A percentile compares a stretch with the other conserved stretches of the same genome.
These are phyloP conservation scores for Argentina anserina DNA, from an alignment of 306 rosid species.

Conservation along the genomic window DNA sequence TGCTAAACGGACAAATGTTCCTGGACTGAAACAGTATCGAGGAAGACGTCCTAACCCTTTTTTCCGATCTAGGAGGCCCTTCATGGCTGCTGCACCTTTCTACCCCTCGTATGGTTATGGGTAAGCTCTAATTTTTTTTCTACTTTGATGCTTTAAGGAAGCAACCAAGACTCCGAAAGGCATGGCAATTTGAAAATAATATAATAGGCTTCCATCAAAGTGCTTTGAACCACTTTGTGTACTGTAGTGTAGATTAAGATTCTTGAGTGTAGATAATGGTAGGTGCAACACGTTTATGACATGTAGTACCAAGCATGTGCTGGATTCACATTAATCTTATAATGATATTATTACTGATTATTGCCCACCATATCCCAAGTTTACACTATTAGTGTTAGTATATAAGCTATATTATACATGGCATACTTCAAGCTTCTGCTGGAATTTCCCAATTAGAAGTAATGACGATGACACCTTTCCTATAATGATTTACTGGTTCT, in stretches of 20 bases:
- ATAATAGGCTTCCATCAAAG: background rate
- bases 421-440: background rate
- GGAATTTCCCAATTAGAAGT: background rate
- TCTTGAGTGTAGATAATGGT: background rate
- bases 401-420: background rate
- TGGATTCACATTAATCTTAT: background rate
- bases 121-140: constrained; percentile 37
- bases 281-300: background rate
- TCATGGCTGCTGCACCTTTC: constrained; percentile 66
- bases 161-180: background rate
- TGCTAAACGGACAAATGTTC: constrained; percentile 90
- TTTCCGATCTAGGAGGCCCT: constrained; percentile 76
- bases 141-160: background rate
- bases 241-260: background rate
- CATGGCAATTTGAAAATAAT: background rate
- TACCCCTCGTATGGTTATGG: constrained; percentile 80
- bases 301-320: background rate
- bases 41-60: constrained; percentile 72
- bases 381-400: background rate
- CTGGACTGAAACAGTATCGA: constrained; percentile 85
- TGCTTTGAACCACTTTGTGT: background rate
- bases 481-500: background rate
- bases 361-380: background rate
- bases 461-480: background rate
- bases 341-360: background rate